Base-by-base conservation (phyloP, 1,284 basidiomycete species). In the Ustilago bromivora region DNA sequence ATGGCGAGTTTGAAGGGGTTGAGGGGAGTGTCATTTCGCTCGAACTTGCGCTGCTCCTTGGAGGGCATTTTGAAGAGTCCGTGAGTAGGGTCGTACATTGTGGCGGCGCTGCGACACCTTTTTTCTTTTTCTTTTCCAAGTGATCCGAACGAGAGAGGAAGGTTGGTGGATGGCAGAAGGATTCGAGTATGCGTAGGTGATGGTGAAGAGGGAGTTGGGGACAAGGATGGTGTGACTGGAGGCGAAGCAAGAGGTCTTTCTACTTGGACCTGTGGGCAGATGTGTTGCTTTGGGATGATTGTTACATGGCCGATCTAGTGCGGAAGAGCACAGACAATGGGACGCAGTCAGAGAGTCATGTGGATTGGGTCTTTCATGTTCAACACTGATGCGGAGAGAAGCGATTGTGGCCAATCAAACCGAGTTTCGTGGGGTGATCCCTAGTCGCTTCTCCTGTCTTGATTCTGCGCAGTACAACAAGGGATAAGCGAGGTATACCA, bases 11-110 rank as follows among this genome's bases (percentile, higher is more conserved):
- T 51, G 49, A 51, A 51, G 10, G 49, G 49, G 49, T 51, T 51
- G 3, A 51, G n/a, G 15, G 49, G 49, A 32, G 31, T 28, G 49
- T 28, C 49, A 51, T 34, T 51, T 11, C 49, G 49, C 5, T 23
- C 49, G n/a, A 57, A 53, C 15, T 58, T 46, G 12, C 84, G 78
- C 78, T 84, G 79, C 69, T 80, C 81, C 64, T 78, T 76, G 51
- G 75, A 54, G n/a, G 83, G 84, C 3, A 85, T 46, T 53, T 75
- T 78, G 71, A 84, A 84, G 6, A 85, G 70, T 11, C 84, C 84
- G 69, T 82, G 66, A 0, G 84, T 85, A 23, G 76, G 76, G 71
- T 85, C 84, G 6, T 59, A 6, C 82, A 82, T 82, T 2, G 31
- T 65, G 40, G 49, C 49, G 15, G 31, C 38, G 11, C 11, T 40